phyloP scores from a whole-genome alignment of 1,284 basidiomycete genomes.

The Ganoderma sinense region DNA sequence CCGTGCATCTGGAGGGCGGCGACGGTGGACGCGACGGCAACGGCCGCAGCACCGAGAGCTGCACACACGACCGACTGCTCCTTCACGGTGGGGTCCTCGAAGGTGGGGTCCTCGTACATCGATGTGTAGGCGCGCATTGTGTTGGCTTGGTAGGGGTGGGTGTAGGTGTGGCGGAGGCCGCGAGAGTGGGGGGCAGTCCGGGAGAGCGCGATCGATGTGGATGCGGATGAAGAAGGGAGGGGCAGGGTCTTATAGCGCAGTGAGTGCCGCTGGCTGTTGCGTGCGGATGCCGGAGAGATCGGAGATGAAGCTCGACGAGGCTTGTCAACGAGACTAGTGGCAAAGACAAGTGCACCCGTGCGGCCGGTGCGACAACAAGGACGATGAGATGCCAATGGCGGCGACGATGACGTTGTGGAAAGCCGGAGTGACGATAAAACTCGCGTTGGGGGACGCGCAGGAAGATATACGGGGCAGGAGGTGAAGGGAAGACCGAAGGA shows the following conservation, averaged over 20 bases:
- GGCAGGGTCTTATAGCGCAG: slow-evolving; percentile 17
- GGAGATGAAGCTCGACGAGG: slow-evolving; percentile 7
- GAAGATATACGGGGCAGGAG: not conserved
- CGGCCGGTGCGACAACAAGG: not conserved
- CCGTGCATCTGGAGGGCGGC: slow-evolving; percentile 28
- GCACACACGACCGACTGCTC: slow-evolving; percentile 29
- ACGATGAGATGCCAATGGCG: not conserved
- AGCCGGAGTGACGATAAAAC: not conserved
- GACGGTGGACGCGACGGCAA: slow-evolving; percentile 31
- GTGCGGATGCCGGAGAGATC: slow-evolving; percentile 13
- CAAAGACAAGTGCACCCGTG: not conserved
- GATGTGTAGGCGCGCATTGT: slow-evolving; percentile 29
- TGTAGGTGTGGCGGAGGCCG: not conserved
- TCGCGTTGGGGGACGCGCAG: not conserved
- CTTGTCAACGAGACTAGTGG: not conserved
- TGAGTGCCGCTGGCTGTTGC: slow-evolving; percentile 12
- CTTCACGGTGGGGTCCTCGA: slow-evolving; percentile 27
- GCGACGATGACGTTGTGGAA: not conserved
- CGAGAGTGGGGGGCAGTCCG: not conserved
- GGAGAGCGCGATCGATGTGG: not conserved
- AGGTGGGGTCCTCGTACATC: slow-evolving; percentile 31
- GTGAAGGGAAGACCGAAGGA: not conserved
- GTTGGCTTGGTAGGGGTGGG: slow-evolving; percentile 1
- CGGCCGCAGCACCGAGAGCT: slow-evolving; percentile 26
- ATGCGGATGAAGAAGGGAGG: not conserved